Percentiles rank a stretch among this genome's conserved stretches.
Evolutionary conservation across 805 yeast genomes (phyloP).

Genomic region (Wickerhamomyces ciferrii): DNA sequence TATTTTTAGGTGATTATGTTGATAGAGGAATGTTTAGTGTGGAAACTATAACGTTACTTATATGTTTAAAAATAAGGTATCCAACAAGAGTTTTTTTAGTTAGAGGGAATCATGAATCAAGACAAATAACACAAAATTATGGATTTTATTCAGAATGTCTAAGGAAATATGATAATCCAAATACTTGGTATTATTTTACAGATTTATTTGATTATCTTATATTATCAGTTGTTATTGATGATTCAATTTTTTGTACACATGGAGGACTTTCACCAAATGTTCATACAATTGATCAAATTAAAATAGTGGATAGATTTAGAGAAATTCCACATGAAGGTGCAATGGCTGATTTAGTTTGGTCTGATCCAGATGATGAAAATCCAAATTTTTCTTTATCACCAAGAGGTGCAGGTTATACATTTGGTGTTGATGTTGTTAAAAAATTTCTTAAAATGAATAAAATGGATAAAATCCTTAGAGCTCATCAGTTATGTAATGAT

Average conservation of each 20-base stretch:
- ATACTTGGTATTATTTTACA: constrained; percentile 86
- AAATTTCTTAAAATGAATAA: constrained; percentile 76
- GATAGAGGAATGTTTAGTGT: constrained; percentile 93
- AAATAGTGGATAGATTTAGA: constrained; percentile 82
- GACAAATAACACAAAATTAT: constrained; percentile 95
- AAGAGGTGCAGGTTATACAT: constrained; percentile 96
- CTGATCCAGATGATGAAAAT: constrained; percentile 87
- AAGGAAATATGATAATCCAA: constrained; percentile 75
- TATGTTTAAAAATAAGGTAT: constrained; percentile 80
- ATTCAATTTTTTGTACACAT: constrained; percentile 88
- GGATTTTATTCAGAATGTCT: constrained; percentile 96
- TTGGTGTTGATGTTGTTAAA: constrained; percentile 87
- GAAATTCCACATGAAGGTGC: constrained; percentile 99
- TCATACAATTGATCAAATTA: constrained; percentile 88
- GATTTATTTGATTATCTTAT: constrained; percentile 91
- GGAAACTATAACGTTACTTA: constrained; percentile 82
- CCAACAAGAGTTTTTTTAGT: constrained; percentile 79
- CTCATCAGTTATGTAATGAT: constrained; percentile 95
- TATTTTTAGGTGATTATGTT: constrained; percentile 93
- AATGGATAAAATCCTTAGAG: constrained; percentile 79
- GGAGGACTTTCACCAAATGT: constrained; percentile 96
- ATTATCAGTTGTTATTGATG: constrained; percentile 84
- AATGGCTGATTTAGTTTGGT: constrained; percentile 99
- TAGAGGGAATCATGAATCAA: constrained; percentile 93
- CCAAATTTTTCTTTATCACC: constrained; percentile 83